A percentile compares a stretch with the other conserved stretches of the same genome.
Evolutionary conservation across 2,329 filamentous ascomycete species (phyloP).

Genomic region (Diaporthe sp.): DNA sequence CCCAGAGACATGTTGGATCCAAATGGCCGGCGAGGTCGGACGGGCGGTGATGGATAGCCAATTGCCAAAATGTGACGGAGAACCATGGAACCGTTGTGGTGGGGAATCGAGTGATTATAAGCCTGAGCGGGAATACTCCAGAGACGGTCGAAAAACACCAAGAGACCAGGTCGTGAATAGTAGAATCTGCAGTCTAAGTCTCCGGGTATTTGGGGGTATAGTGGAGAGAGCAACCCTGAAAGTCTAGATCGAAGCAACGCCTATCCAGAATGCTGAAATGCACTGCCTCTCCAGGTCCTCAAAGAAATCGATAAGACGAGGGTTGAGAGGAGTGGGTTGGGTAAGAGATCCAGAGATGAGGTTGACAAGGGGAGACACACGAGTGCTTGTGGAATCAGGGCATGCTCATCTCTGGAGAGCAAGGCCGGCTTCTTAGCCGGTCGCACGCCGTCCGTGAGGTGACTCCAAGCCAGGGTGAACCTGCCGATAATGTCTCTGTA

Average conservation of each 20-base stretch:
- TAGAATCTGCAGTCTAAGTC: constrained; percentile 39
- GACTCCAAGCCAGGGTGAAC: constrained; percentile 55
- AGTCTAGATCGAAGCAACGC: constrained; percentile 40
- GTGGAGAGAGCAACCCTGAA: constrained; percentile 27
- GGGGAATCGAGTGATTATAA: constrained; percentile 20
- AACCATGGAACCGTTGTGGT: background rate
- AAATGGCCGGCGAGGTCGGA: background rate
- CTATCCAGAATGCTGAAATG: constrained; percentile 41
- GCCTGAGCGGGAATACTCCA: background rate
- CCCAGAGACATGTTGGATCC: background rate
- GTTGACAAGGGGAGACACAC: constrained; percentile 33
- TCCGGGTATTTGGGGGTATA: constrained; percentile 42
- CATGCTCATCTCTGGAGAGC: constrained; percentile 19
- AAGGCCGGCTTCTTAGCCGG: constrained; percentile 29
- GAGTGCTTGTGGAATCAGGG: constrained; percentile 37
- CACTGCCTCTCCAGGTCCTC: constrained; percentile 32
- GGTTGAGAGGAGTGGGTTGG: constrained; percentile 8
- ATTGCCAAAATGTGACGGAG: background rate
- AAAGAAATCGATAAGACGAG: constrained; percentile 19
- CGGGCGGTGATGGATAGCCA: background rate
- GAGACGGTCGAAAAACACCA: constrained; percentile 12
- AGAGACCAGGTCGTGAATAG: constrained; percentile 27
- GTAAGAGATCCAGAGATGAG: constrained; percentile 36
- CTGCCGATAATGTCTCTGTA: constrained; percentile 48
- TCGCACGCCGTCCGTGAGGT: constrained; percentile 49